A percentile compares a stretch with the other conserved stretches of the same genome.
phyloP scores from a whole-genome alignment of 306 rosid genomes.

The Calophaca sinica region DNA sequence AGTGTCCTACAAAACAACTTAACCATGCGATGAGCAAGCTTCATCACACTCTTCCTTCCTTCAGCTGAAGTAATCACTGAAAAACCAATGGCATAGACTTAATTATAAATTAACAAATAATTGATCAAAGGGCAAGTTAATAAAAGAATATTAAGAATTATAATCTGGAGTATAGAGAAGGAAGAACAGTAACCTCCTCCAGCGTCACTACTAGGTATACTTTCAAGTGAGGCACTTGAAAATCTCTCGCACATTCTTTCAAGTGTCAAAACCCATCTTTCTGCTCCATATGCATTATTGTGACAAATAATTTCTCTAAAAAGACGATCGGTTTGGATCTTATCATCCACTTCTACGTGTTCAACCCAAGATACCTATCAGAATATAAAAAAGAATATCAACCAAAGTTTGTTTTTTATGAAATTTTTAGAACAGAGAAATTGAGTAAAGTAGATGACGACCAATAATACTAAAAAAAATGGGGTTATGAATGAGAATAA shows the following conservation, averaged over 20 bases:
- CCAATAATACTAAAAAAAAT: no score
- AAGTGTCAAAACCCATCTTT: conserved; percentile 71
- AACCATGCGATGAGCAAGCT: no score
- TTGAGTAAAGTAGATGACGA: no score
- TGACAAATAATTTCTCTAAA: conserved; percentile 56
- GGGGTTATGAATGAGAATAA: no score
- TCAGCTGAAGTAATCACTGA: background rate
- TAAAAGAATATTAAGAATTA: no score
- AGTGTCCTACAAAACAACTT: no score
- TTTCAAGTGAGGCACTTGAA: conserved; percentile 24
- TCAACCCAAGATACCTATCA: conserved; percentile 81
- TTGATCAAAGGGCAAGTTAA: background rate
- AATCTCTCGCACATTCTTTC: conserved; percentile 76
- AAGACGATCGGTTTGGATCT: conserved; percentile 52
- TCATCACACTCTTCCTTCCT: no score
- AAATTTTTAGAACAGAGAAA: no score
- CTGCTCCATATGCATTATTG: conserved; percentile 66
- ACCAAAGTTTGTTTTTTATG: background rate
- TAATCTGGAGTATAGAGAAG: no score
- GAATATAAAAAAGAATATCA: background rate
- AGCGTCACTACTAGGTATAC: conserved; percentile 38
- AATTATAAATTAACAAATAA: background rate
- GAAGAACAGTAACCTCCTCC: conserved; percentile 49
- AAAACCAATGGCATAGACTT: no score
- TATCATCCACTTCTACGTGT: conserved; percentile 73